Percentiles rank a stretch among this genome's conserved stretches.
These are phyloP conservation scores for Candida pini DNA, from an alignment of 805 yeast genomes.

Conservation along the genomic window DNA sequence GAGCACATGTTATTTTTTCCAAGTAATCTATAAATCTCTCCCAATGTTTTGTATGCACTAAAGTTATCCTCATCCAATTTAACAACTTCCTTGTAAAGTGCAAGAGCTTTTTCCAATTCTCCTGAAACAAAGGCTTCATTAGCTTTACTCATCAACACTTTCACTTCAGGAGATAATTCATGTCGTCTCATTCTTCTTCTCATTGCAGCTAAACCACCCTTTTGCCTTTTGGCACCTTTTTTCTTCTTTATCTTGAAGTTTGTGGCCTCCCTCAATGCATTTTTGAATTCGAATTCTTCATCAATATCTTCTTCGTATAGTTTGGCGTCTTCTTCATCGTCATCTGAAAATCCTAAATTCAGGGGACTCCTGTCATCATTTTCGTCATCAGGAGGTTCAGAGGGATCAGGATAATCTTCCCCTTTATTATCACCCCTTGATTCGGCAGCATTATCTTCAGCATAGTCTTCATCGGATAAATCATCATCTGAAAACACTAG, in stretches of 20 bases:
- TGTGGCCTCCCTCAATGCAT: conserved; percentile 63
- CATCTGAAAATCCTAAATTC: conserved; percentile 27
- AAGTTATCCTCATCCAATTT: conserved; percentile 71
- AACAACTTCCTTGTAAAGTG: conserved; percentile 62
- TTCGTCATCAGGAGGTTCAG: conserved; percentile 20
- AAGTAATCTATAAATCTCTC: conserved; percentile 70
- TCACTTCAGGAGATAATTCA: conserved; percentile 68
- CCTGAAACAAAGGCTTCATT: conserved; percentile 72
- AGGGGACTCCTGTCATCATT: conserved; percentile 18
- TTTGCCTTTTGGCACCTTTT: conserved; percentile 29
- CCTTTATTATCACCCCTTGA: conserved; percentile 15
- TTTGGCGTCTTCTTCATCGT: conserved; percentile 26
- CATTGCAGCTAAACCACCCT: conserved; percentile 31
- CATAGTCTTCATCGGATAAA: conserved; percentile 9
- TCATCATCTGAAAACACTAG: conserved; percentile 22
- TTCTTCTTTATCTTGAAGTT: conserved; percentile 49
- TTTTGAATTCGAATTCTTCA: conserved; percentile 46
- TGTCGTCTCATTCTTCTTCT: conserved; percentile 35
- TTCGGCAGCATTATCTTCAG: conserved; percentile 21
- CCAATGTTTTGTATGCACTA: conserved; percentile 82
- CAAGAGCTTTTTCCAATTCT: conserved; percentile 54
- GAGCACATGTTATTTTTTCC: conserved; percentile 70
- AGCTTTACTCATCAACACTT: conserved; percentile 60
- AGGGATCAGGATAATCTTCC: conserved; percentile 12
- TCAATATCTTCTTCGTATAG: conserved; percentile 31